Evolutionary conservation across 768 basidiomycete species (phyloP).

Genomic region (Tylopilus intermedius): DNA sequence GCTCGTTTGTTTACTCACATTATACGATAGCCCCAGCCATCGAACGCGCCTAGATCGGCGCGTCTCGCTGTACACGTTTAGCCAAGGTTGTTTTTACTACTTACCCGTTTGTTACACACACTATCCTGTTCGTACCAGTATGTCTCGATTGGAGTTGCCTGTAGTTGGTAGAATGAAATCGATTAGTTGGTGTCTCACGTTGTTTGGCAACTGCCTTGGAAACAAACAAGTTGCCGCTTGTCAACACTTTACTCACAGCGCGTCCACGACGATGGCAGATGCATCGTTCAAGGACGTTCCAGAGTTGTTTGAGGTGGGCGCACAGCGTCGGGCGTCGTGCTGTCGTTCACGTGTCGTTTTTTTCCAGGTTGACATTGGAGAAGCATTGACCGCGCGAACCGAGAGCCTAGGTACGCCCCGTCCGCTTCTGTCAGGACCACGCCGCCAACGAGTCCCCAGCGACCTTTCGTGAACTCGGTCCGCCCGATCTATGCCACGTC

Average conservation of each 20-base stretch:
- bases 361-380: slow-evolving; percentile 78
- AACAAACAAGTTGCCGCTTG: slow-evolving; percentile 12
- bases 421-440: background rate
- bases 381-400: slow-evolving; percentile 83
- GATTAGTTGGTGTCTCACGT: slow-evolving; percentile 9
- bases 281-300: slow-evolving; percentile 89
- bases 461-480: slow-evolving; percentile 93
- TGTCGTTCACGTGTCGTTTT: slow-evolving; percentile 1
- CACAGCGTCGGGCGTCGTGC: background rate
- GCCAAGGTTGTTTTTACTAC: slow-evolving; percentile 7
- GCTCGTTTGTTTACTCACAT: slow-evolving; percentile 10
- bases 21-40: slow-evolving; percentile 8
- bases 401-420: slow-evolving; percentile 76
- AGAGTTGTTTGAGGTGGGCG: slow-evolving; percentile 85
- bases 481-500: slow-evolving; percentile 94
- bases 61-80: slow-evolving; percentile 1
- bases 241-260: background rate
- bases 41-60: slow-evolving; percentile 5
- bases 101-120: slow-evolving; percentile 6
- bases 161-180: slow-evolving; percentile 13
- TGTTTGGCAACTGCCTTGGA: slow-evolving; percentile 26
- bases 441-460: slow-evolving; percentile 42
- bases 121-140: slow-evolving; percentile 5
- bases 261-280: slow-evolving; percentile 47
- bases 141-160: slow-evolving; percentile 11